Base-by-base conservation (phyloP, 2,329 filamentous ascomycete genomes). In the Arthrocladium fulminans region DNA sequence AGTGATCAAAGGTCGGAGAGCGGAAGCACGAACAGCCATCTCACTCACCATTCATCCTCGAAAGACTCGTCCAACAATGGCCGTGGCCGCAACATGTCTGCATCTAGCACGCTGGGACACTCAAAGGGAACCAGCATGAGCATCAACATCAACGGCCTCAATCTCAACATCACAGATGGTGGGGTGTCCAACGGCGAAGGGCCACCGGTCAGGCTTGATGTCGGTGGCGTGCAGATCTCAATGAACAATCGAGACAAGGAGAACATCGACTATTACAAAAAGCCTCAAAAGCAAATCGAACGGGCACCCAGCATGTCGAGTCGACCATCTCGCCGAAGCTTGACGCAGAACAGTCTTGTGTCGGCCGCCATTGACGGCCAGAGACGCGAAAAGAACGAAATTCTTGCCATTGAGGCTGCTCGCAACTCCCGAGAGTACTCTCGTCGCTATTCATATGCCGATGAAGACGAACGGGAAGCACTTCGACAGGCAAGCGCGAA, bases 1-100 rank as follows among this genome's bases (percentile, higher is more conserved):
- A 48, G 15, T 25, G 37, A 48, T 34, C 45, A 53, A 22, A 51
- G 48, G 38, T 58, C 55, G 15, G 55, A 56, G 34, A 56, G 54
- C 19, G 54, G 51, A 13, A 58, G 55, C 45, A 58, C 53, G 41
- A 54, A 50, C 46, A 58, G 53, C 47, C 51, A 53, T 42, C 47
- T 52, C 30, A 53, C 54, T 34, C 55, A 51, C 23, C 54, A 58
- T 22, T 57, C 55, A 17, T 57, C 55, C 12, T 58, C 56, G 20
- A 58, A 58, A 27, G 54, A 56, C 25, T 58, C 56, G 3, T 58
- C 56, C 23, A 32, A 24, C 24, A n/a, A n/a, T n/a, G 45, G 27
- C 19, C 37, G 38, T 17, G 45, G 45, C 10, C 30, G 37, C 12
- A 15, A 8, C 3, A n/a, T 29, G 20, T 35, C 29, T 17, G n/a